Evolutionary conservation across 495 filamentous ascomycete genomes (phyloP).

Genomic region (Hypoxylon lienhwacheense): DNA sequence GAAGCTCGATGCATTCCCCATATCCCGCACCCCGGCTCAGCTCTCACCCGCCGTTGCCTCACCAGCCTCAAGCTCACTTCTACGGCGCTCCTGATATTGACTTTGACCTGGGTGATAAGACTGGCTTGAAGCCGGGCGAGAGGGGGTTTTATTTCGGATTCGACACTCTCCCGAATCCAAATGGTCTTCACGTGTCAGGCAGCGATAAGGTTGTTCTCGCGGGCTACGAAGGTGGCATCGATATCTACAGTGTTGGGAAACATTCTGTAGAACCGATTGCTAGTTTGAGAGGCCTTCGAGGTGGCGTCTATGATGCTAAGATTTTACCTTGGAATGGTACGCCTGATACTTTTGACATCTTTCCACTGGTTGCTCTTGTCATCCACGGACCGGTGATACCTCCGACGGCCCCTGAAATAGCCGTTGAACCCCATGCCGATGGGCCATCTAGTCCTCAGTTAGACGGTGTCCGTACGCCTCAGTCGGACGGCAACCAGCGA

Average conservation of each 20-base stretch:
- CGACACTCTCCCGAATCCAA: conserved; percentile 61
- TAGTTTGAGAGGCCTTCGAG: conserved; percentile 72
- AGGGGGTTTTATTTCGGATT: conserved; percentile 78
- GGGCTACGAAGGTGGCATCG: conserved; percentile 73
- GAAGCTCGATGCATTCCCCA: conserved; percentile 64
- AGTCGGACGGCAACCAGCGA: conserved; percentile 34
- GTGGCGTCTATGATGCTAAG: conserved; percentile 79
- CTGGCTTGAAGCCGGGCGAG: conserved; percentile 59
- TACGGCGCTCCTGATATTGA: conserved; percentile 69
- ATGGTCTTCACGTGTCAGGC: conserved; percentile 51
- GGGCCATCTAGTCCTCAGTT: conserved; percentile 44
- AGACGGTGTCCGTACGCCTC: conserved; percentile 38
- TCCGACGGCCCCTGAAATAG: conserved; percentile 35
- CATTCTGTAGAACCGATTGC: conserved; percentile 65
- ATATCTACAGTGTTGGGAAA: conserved; percentile 70
- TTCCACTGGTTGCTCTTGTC: conserved; percentile 72
- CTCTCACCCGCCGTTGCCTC: conserved; percentile 71
- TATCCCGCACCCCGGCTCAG: conserved; percentile 47
- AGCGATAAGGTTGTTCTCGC: conserved; percentile 71
- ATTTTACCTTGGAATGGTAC: conserved; percentile 62
- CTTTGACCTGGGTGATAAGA: conserved; percentile 58
- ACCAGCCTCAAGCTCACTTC: conserved; percentile 76
- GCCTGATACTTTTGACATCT: conserved; percentile 37
- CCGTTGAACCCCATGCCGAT: conserved; percentile 44
- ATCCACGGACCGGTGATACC: conserved; percentile 69